phyloP scores from a whole-genome alignment of 352 stramenopile genomes.

The Elongisporangium anandrum region DNA sequence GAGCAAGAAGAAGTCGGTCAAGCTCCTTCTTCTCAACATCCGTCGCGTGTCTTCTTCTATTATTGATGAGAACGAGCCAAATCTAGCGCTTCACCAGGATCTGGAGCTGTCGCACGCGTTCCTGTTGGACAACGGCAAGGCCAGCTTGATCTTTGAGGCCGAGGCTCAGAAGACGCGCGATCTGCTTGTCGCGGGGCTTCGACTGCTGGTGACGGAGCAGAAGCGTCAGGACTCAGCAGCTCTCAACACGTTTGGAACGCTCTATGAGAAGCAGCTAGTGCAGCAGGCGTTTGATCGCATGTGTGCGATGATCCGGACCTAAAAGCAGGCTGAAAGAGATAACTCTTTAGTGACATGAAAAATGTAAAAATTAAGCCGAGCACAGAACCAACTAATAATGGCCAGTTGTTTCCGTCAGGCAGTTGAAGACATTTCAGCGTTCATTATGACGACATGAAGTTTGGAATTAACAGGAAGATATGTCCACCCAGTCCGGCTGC shows the following conservation, averaged over 20 bases:
- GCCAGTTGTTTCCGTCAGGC: no score
- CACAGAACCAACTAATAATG: no score
- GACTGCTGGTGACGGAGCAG: conserved; percentile 56
- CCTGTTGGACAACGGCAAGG: conserved; percentile 58
- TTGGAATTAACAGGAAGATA: no score
- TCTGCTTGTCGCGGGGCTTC: conserved; percentile 56
- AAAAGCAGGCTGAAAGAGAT: neutral
- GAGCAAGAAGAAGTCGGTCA: conserved; percentile 46
- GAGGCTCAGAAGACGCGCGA: conserved; percentile 65
- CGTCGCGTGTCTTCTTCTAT: conserved; percentile 32
- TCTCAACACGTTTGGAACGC: conserved; percentile 20
- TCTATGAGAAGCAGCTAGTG: conserved; percentile 13
- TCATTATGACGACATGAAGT: no score
- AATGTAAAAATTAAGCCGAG: no score
- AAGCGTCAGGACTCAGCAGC: conserved; percentile 36
- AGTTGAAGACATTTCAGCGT: no score
- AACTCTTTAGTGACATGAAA: no score
- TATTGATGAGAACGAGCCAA: conserved; percentile 3
- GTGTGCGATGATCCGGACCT: conserved; percentile 1
- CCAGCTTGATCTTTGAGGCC: conserved; percentile 51
- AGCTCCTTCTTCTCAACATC: conserved; percentile 55
- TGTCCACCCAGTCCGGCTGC: no score
- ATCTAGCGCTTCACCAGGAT: conserved; percentile 3
- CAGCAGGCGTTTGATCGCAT: conserved; percentile 11
- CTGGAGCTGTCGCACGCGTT: conserved; percentile 33